A percentile compares a stretch with the other conserved stretches of the same genome.
phyloP scores from a whole-genome alignment of 2,329 filamentous ascomycete species.

The Arthrinium puccinioides region DNA sequence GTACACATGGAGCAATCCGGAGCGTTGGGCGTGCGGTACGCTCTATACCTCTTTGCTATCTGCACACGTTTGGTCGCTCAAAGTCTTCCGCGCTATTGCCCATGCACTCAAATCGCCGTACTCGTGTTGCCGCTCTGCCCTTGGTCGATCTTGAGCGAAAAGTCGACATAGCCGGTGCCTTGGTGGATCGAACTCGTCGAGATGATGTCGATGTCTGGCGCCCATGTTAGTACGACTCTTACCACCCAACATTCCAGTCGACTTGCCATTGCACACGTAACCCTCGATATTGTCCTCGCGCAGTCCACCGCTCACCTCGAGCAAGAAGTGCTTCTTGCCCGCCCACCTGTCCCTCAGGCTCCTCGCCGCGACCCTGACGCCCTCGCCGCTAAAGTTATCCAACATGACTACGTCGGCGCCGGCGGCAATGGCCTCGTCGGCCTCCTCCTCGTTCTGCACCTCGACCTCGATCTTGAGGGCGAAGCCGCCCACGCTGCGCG shows the following conservation, averaged over 20 bases:
- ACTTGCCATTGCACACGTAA: constrained; percentile 69
- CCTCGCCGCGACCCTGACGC: constrained; percentile 65
- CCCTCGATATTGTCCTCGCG: constrained; percentile 74
- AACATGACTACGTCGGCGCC: constrained; percentile 96
- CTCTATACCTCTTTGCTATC: too few relatives aligned
- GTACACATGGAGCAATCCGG: too few relatives aligned
- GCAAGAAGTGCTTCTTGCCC: constrained; percentile 64
- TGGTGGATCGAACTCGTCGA: constrained; percentile 97
- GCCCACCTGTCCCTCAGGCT: constrained; percentile 76
- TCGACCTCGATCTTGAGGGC: constrained; percentile 94
- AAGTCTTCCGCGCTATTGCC: too few relatives aligned
- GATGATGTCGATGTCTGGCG: constrained; percentile 80
- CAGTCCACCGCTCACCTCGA: constrained; percentile 90
- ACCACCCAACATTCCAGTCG: neutral
- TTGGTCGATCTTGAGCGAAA: constrained; percentile 80
- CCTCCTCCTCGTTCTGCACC: constrained; percentile 80
- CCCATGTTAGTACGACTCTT: neutral
- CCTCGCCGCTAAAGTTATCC: constrained; percentile 84
- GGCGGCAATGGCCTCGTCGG: constrained; percentile 82
- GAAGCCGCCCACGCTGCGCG: constrained; percentile 80
- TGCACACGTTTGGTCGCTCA: too few relatives aligned
- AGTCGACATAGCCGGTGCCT: constrained; percentile 88
- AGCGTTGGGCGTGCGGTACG: too few relatives aligned
- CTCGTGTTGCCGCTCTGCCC: constrained; percentile 8
- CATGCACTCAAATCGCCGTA: too few relatives aligned